Percentiles rank a stretch among this genome's conserved stretches.
These are phyloP conservation scores for Colletotrichum abscissum DNA, from an alignment of 2,329 filamentous ascomycete genomes.

Conservation along the genomic window DNA sequence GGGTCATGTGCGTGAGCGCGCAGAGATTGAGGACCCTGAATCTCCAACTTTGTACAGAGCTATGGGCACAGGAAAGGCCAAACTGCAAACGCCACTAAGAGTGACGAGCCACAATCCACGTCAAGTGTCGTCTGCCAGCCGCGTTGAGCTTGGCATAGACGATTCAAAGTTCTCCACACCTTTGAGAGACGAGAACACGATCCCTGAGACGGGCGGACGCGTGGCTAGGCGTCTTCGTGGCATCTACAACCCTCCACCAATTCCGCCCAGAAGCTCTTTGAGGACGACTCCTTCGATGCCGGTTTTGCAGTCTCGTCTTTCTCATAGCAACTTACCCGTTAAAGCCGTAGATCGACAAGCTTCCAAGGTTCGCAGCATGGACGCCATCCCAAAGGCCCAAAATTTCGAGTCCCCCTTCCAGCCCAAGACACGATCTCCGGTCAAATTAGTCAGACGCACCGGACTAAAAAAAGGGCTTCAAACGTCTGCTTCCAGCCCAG, in stretches of 20 bases:
- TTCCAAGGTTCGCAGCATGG: slow-evolving; percentile 6
- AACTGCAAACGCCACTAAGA: slow-evolving; percentile 18
- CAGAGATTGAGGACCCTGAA: slow-evolving; percentile 59
- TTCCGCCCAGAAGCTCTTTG: slow-evolving; percentile 28
- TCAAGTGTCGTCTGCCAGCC: slow-evolving; percentile 22
- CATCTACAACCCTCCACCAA: slow-evolving; percentile 14
- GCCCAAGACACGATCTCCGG: slow-evolving; percentile 19
- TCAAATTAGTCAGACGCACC: slow-evolving; percentile 21
- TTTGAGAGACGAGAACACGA: slow-evolving; percentile 22
- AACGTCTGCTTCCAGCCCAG: slow-evolving; percentile 21
- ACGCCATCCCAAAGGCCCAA: neutral
- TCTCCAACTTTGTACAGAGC: slow-evolving; percentile 27
- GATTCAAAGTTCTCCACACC: neutral
- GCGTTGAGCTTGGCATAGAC: neutral
- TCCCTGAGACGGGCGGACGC: slow-evolving; percentile 11
- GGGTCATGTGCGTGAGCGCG: slow-evolving; percentile 60
- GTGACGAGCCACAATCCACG: slow-evolving; percentile 15
- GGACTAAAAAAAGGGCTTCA: neutral
- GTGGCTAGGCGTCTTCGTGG: neutral
- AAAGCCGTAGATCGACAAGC: neutral
- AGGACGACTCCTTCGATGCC: slow-evolving; percentile 26
- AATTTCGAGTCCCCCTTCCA: neutral
- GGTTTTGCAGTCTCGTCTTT: neutral
- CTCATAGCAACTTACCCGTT: slow-evolving; percentile 15
- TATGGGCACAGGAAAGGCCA: neutral